These are phyloP conservation scores for Hanseniaspora lachancei DNA, from an alignment of 805 yeast genomes.

Conservation along the genomic window DNA sequence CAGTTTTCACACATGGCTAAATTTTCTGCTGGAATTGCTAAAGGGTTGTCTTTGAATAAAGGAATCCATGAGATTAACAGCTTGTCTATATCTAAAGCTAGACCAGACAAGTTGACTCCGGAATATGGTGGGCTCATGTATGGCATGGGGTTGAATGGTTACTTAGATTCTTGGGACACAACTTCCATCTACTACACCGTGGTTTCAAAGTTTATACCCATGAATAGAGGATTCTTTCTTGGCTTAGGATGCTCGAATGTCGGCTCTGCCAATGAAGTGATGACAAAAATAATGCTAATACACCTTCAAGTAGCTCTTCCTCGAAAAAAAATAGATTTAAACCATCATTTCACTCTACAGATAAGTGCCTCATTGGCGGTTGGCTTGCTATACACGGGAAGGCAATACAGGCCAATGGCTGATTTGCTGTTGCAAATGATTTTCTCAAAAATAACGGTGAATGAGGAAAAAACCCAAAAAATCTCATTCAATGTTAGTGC, in stretches of 20 bases:
- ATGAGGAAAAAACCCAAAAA: constrained; percentile 43
- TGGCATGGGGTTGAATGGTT: constrained; percentile 88
- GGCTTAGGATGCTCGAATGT: constrained; percentile 86
- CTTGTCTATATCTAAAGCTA: constrained; percentile 82
- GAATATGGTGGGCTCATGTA: constrained; percentile 92
- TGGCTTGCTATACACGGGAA: constrained; percentile 66
- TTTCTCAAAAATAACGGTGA: constrained; percentile 35
- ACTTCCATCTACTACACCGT: constrained; percentile 61
- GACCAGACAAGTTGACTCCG: constrained; percentile 54
- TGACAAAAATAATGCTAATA: constrained; percentile 82
- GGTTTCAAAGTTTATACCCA: constrained; percentile 73
- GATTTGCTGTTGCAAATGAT: constrained; percentile 64
- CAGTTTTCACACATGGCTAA: constrained; percentile 6
- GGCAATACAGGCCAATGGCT: constrained; percentile 77
- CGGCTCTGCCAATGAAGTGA: constrained; percentile 72
- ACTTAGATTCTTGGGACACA: constrained; percentile 80
- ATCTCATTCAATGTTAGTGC: constrained; percentile 81
- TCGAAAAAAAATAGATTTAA: constrained; percentile 63
- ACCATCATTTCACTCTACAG: constrained; percentile 71
- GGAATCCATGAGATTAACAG: constrained; percentile 33
- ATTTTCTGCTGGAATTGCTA: not conserved
- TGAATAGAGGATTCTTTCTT: constrained; percentile 73
- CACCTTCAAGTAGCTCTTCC: constrained; percentile 89
- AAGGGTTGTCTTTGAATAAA: not conserved
- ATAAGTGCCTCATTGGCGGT: constrained; percentile 85